Percentiles rank a stretch among this genome's conserved stretches.
Conservation (phyloP, 2,329 filamentous ascomycete species). For the Penicillium sp. region DNA sequence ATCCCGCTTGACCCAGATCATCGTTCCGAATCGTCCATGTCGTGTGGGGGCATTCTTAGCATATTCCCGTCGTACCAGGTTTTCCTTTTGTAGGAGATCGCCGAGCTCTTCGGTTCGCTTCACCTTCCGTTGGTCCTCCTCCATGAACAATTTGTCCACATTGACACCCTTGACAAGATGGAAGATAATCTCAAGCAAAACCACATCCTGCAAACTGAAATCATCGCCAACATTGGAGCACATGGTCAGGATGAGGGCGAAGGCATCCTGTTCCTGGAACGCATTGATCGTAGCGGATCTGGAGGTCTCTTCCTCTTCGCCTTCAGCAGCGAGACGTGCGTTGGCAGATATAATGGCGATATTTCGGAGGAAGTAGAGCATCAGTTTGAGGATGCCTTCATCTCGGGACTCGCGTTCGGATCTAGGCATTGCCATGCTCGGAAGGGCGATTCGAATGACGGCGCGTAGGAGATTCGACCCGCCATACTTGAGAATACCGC, state of each 20-base stretch:
- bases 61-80: constrained; percentile 72
- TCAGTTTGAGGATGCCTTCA: constrained; percentile 85
- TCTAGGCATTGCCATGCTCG: constrained; percentile 74
- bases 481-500: constrained; percentile 78
- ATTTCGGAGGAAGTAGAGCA: constrained; percentile 85
- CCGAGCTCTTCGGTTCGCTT: constrained; percentile 70
- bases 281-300: constrained; percentile 82
- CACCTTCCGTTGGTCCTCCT: constrained; percentile 64
- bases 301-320: constrained; percentile 85
- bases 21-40: constrained; percentile 92
- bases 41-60: constrained; percentile 74
- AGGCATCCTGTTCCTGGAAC: constrained; percentile 85
- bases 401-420: constrained; percentile 74
- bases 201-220: constrained; percentile 80
- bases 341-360: constrained; percentile 77
- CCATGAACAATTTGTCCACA: constrained; percentile 77
- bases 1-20: constrained; percentile 91
- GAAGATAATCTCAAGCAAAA: constrained; percentile 88
- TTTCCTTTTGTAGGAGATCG: constrained; percentile 73
- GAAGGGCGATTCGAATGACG: constrained; percentile 73
- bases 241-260: constrained; percentile 77
- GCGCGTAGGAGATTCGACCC: constrained; percentile 72
- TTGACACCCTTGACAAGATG: constrained; percentile 89
- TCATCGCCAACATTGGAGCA: constrained; percentile 92
- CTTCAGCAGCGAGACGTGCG: constrained; percentile 67